Base-by-base conservation (phyloP, 108 stramenopile genomes). In the Nannochloropsis granulata region DNA sequence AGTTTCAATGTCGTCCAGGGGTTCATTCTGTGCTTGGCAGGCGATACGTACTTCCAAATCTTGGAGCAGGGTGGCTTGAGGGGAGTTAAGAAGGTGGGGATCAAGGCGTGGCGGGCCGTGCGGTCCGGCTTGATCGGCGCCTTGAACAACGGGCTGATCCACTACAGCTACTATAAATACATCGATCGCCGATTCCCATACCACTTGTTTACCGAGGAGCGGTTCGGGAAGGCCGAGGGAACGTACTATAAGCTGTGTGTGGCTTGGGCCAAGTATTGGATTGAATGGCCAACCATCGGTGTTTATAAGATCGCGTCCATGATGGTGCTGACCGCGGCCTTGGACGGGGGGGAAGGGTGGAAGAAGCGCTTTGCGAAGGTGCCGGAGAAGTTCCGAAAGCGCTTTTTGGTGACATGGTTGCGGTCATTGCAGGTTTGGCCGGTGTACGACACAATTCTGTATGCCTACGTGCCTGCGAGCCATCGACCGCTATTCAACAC, bases 401-500 rank as follows among this genome's bases (percentile, higher is more conserved):
- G 34, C 34, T 45, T 86, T 34, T 44, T 82, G 42, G 44, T 86
- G 16, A 86, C 85, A 0, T 82, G 82, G 85, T 26, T 86, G 14
- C 85, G 85, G 78, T 82, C 85, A 19, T 26, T 86, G 82, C 34
- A 86, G 82, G 86, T 86, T 21, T 86, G 86, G 86, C 86, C 86
- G 13, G 80, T 86, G 79, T 86, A 86, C 82, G 86, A 86, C 82
- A 86, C 83, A 44, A 43, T 86, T 24, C 44, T 83, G 44, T 86
- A 86, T 43, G 86, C 86, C 14, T 86, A 83, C 79, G 83, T 86
- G 45, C 83, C 82, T 19, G 81, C 83, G 42, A 81, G 78, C 79
- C 86, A 83, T 46, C 83, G 86, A 13, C 86, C 86, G n/a, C 80
- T 86, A 34, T 83, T 86, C 82, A 86, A 86, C 86, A 83, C 86